These are phyloP conservation scores for Torulaspora microellipsoides DNA, from an alignment of 805 yeast species.

Conservation along the genomic window DNA sequence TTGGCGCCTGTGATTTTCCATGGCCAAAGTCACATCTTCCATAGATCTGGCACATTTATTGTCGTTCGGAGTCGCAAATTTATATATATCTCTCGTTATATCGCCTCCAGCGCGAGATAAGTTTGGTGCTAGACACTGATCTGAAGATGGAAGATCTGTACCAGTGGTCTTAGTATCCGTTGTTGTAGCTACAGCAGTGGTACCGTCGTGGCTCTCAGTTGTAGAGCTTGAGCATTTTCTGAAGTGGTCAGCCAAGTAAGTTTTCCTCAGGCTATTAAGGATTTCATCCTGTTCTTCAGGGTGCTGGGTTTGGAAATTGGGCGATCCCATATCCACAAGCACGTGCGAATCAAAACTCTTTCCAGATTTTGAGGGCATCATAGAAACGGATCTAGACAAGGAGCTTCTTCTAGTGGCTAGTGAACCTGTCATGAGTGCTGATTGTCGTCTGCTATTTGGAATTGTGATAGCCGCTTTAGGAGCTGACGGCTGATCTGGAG, in stretches of 20 bases:
- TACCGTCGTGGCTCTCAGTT: constrained; percentile 3
- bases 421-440: constrained; percentile 11
- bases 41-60: constrained; percentile 15
- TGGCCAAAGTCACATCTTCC: constrained; percentile 25
- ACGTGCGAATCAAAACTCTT: constrained; percentile 25
- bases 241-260: constrained; percentile 23
- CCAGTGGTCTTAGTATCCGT: constrained; percentile 8
- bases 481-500: constrained; percentile 8
- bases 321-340: constrained; percentile 29
- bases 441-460: constrained; percentile 12
- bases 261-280: constrained; percentile 30
- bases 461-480: constrained; percentile 15
- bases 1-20: constrained; percentile 43
- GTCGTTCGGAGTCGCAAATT: constrained; percentile 14
- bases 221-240: constrained; percentile 7
- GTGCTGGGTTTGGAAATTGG: constrained; percentile 29
- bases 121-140: constrained; percentile 3
- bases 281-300: constrained; percentile 29
- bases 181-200: constrained; percentile 4
- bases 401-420: constrained; percentile 11
- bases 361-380: constrained; percentile 9
- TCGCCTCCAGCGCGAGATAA: constrained; percentile 34
- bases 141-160: constrained; percentile 2
- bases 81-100: constrained; percentile 37
- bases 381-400: constrained; percentile 11